Evolutionary conservation across 345 rosid genomes (phyloP).

Genomic region (Camelina neglecta): DNA sequence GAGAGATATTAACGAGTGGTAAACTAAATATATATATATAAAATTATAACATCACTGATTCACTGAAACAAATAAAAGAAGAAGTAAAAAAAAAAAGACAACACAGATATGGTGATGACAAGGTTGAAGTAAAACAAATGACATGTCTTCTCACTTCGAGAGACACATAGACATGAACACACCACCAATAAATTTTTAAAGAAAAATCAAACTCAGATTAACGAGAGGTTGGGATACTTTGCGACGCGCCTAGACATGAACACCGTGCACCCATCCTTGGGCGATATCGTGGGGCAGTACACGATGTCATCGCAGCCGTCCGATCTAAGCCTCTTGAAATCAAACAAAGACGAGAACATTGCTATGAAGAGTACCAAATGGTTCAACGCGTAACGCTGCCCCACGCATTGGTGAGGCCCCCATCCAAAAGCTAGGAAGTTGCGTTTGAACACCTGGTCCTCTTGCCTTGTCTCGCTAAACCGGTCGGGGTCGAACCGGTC

Average conservation of each 20-base stretch:
- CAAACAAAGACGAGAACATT: slow-evolving; percentile 59
- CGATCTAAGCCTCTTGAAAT: slow-evolving; percentile 60
- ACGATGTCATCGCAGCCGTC: slow-evolving; percentile 78
- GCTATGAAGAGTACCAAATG: slow-evolving; percentile 81
- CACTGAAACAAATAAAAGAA: not conserved
- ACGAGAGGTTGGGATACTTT: slow-evolving; percentile 44
- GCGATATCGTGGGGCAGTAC: slow-evolving; percentile 79
- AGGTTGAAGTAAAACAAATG: not conserved
- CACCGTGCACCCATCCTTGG: slow-evolving; percentile 78
- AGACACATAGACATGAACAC: slow-evolving; percentile 21
- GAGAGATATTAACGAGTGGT: too few relatives aligned
- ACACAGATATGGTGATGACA: not conserved
- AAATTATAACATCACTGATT: not conserved
- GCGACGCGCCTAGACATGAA: slow-evolving; percentile 57
- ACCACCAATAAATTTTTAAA: not conserved
- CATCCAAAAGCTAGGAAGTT: slow-evolving; percentile 81
- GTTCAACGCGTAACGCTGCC: slow-evolving; percentile 84
- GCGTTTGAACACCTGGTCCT: slow-evolving; percentile 60
- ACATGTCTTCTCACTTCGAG: not conserved
- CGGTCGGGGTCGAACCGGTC: slow-evolving; percentile 82
- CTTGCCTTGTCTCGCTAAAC: slow-evolving; percentile 62
- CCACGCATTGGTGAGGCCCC: slow-evolving; percentile 92
- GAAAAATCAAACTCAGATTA: slow-evolving; percentile 33
- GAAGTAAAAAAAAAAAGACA: not conserved
- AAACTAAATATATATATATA: not conserved